Conservation (phyloP, 768 basidiomycete species). For the Tylopilus vinaceipallidus region DNA sequence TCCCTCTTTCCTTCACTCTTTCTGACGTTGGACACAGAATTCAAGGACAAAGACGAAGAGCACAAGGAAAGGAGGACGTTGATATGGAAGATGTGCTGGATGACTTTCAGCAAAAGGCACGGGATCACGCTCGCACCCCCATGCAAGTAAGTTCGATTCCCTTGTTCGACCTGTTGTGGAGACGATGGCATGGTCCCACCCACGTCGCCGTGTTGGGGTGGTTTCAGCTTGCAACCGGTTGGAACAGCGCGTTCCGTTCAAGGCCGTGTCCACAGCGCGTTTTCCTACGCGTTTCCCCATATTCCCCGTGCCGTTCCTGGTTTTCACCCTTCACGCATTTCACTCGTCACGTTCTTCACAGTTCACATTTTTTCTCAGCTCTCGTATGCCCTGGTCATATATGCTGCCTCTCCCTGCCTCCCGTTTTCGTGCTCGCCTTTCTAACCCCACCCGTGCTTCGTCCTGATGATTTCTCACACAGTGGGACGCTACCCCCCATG, state of each 20-base stretch:
- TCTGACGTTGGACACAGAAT: constrained; percentile 30
- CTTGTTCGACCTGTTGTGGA: neutral
- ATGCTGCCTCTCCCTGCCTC: too few relatives aligned
- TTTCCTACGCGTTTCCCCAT: neutral
- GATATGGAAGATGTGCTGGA: constrained; percentile 64
- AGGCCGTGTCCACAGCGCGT: neutral
- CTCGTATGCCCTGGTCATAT: neutral
- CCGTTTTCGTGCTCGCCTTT: neutral
- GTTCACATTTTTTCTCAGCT: neutral
- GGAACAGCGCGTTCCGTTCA: neutral
- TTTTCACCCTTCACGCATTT: neutral
- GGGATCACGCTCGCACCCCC: constrained; percentile 70
- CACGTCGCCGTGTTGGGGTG: too few relatives aligned
- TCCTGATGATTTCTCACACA: constrained; percentile 24
- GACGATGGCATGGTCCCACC: neutral
- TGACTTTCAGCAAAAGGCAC: constrained; percentile 55
- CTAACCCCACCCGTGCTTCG: neutral
- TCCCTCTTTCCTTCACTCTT: neutral
- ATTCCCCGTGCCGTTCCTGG: neutral
- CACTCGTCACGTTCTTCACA: neutral
- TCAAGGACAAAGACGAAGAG: constrained; percentile 35
- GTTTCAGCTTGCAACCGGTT: too few relatives aligned
- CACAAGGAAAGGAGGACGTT: constrained; percentile 37
- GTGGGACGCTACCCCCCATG: constrained; percentile 57
- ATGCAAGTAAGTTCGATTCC: constrained; percentile 50